Percentiles rank a stretch among this genome's conserved stretches.
Conservation (phyloP, 1,284 basidiomycete species). For the Lentinula novae-zelandiae region DNA sequence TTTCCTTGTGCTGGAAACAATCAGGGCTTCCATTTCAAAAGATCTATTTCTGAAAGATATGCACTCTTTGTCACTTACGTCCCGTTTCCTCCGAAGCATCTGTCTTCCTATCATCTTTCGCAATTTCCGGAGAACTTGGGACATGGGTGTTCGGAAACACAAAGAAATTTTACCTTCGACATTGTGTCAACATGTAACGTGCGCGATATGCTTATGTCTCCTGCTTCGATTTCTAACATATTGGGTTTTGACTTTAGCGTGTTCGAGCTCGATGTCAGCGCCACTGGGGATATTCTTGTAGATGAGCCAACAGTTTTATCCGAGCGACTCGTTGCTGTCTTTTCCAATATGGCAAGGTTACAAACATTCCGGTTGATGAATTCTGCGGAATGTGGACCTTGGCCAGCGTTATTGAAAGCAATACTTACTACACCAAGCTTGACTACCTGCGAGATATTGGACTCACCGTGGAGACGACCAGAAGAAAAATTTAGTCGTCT, state of each 20-base stretch:
- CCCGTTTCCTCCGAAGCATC: conserved; percentile 8
- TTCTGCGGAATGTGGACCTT: conserved; percentile 12
- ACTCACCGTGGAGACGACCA: conserved; percentile 13
- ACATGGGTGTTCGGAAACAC: conserved; percentile 1
- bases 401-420: conserved; percentile 9
- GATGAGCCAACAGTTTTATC: conserved; percentile 12
- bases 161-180: conserved; percentile 7
- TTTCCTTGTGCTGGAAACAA: conserved; percentile 10
- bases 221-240: background rate
- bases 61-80: conserved; percentile 14
- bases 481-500: conserved; percentile 5
- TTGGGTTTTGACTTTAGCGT: background rate
- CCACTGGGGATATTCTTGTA: conserved; percentile 3
- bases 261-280: conserved; percentile 13
- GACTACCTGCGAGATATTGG: conserved; percentile 11
- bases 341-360: conserved; percentile 9
- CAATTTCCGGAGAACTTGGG: conserved; percentile 10
- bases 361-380: conserved; percentile 13
- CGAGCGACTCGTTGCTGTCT: conserved; percentile 3
- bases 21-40: conserved; percentile 9
- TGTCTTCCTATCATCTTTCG: conserved; percentile 14
- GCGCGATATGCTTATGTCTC: background rate
- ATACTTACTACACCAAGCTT: conserved; percentile 7
- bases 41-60: conserved; percentile 13
- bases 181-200: conserved; percentile 14